Evolutionary conservation across 345 rosid species (phyloP).

Genomic region (Passiflora organensis): DNA sequence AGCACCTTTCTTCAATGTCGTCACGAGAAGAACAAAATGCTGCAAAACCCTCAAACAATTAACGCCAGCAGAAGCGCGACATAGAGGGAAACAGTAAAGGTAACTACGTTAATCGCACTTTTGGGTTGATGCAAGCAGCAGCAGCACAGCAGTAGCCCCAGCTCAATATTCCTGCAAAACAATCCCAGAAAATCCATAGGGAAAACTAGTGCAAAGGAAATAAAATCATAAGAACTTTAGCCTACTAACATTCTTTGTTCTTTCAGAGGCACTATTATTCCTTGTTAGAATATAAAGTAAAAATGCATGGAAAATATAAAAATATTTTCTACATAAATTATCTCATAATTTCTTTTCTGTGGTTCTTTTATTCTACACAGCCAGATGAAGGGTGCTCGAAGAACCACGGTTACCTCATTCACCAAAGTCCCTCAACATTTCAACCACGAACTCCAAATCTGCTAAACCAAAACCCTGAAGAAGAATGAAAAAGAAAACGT

Average conservation of each 20-base stretch:
- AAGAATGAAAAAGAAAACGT: background rate
- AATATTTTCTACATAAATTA: too few relatives aligned
- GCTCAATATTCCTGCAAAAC: conserved; percentile 9
- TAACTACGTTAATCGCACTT: too few relatives aligned
- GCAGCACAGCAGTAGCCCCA: conserved; percentile 12
- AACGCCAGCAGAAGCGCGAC: conserved; percentile 2
- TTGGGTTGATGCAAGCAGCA: conserved; percentile 6
- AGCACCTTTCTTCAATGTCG: conserved; percentile 9
- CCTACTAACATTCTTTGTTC: background rate
- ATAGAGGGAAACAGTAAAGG: too few relatives aligned
- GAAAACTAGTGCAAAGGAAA: too few relatives aligned
- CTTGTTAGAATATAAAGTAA: too few relatives aligned
- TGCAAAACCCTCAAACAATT: conserved; percentile 15
- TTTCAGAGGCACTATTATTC: too few relatives aligned
- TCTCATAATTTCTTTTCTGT: background rate
- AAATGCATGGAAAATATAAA: too few relatives aligned
- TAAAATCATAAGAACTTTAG: too few relatives aligned
- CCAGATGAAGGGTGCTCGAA: too few relatives aligned
- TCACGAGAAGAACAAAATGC: conserved; percentile 13
- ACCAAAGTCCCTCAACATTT: conserved; percentile 6
- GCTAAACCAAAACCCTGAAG: background rate
- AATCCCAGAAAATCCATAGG: background rate
- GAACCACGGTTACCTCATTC: conserved; percentile 12
- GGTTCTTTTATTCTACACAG: too few relatives aligned
- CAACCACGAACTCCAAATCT: conserved; percentile 9